Conservation (phyloP, 495 filamentous ascomycete species). For the Neurospora sp. region DNA sequence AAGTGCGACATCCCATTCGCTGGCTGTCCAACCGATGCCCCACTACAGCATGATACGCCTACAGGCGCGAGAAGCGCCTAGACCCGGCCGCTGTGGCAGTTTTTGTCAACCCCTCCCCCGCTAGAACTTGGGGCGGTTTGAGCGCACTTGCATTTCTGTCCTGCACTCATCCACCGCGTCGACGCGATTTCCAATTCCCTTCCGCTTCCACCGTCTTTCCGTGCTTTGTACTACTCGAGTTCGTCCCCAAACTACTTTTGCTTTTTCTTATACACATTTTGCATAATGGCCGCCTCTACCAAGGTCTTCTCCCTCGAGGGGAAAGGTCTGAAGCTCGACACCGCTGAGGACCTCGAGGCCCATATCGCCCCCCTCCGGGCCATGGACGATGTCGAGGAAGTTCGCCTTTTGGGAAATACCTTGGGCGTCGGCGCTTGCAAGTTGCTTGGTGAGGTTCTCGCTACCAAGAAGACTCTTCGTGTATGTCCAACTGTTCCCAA, state of each 20-base stretch:
- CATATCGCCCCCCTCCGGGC: conserved; percentile 66
- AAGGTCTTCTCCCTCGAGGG: conserved; percentile 87
- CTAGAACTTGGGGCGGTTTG: conserved; percentile 7
- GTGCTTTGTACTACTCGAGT: not conserved
- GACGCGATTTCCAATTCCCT: not conserved
- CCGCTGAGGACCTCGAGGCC: conserved; percentile 72
- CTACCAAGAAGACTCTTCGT: conserved; percentile 67
- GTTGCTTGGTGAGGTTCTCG: conserved; percentile 67
- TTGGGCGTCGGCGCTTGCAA: conserved; percentile 80
- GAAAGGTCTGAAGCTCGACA: conserved; percentile 84
- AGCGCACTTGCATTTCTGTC: conserved; percentile 1
- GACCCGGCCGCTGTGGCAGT: not conserved
- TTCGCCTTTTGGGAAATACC: conserved; percentile 81
- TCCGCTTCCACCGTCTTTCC: not conserved
- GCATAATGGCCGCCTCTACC: conserved; percentile 33
- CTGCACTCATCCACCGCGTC: conserved; percentile 2
- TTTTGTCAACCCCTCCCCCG: conserved; percentile 23
- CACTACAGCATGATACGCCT: not conserved
- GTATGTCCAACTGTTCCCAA: conserved; percentile 28
- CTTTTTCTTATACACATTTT: not conserved
- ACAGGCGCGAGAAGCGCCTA: not conserved
- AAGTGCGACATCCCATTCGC: not conserved
- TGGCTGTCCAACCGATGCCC: not conserved
- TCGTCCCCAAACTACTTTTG: not conserved
- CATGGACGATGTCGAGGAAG: conserved; percentile 67